Evolutionary conservation across 306 rosid genomes (phyloP).

Genomic region (Geum urbanum): DNA sequence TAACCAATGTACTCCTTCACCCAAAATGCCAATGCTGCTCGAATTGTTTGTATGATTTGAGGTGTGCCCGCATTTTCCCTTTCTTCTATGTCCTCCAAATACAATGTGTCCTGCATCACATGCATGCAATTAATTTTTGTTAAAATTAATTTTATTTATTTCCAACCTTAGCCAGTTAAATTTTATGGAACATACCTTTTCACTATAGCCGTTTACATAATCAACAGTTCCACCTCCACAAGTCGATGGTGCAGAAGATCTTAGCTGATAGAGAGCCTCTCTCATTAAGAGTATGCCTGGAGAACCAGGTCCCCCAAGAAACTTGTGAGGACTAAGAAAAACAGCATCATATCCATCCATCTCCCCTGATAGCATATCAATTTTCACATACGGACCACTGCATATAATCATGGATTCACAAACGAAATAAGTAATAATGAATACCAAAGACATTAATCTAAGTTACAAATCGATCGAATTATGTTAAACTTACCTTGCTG

Average conservation of each 20-base stretch:
- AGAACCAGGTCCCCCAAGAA: constrained; percentile 74
- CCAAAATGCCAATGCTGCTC: constrained; percentile 89
- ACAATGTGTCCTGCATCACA: constrained; percentile 64
- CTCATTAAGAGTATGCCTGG: constrained; percentile 69
- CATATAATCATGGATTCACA: neutral
- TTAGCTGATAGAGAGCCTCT: constrained; percentile 44
- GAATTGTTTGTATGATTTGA: constrained; percentile 68
- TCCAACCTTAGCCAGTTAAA: neutral
- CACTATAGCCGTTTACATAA: constrained; percentile 68
- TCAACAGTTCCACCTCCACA: constrained; percentile 85
- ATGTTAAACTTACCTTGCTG: constrained; percentile 53
- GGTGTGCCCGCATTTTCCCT: constrained; percentile 91
- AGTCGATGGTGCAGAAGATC: constrained; percentile 65
- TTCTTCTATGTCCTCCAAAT: constrained; percentile 62
- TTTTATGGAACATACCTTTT: constrained; percentile 37
- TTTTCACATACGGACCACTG: constrained; percentile 72
- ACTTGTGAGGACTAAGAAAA: constrained; percentile 74
- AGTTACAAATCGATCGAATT: too few species aligned
- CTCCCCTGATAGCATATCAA: constrained; percentile 51
- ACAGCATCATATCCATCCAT: constrained; percentile 66
- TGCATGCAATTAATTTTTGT: neutral
- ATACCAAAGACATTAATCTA: neutral
- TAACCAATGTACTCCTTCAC: constrained; percentile 64
- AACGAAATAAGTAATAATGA: neutral
- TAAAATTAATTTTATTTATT: neutral